Evolutionary conservation across 371 early-diverging fungal genomes (phyloP), one percentile per base, ranked within the genome.

Genomic region (Fennellomyces sp.): DNA sequence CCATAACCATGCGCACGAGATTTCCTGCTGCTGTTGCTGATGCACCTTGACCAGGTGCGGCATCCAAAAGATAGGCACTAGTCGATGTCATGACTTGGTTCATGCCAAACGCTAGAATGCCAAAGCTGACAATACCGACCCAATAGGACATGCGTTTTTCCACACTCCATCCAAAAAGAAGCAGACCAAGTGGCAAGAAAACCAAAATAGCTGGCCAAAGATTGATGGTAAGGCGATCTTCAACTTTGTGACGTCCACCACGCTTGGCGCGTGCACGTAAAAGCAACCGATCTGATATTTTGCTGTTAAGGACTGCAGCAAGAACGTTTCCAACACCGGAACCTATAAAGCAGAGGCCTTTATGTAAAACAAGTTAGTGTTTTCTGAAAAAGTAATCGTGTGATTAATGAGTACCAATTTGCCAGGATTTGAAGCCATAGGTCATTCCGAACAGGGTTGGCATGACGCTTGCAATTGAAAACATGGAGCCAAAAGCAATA

Each of bases 401-500:
- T n/a, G 7, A 41, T 41, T n/a, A 5, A 41, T 19, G 2, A 11
- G 2, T 52, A 61, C 67, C 67, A 63, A 59, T 76, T 47, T 73
- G 62, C 76, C 76, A 76, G 3, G 70, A 63, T 23, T 48, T 60
- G 31, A 76, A 70, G 7, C 70, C 70, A 54, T 80, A 80, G 10
- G 61, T 38, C 8, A 50, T 21, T 12, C 65, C 59, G 29, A 65
- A 76, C 13, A 66, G 30, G n/a, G 45, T 58, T 13, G 76, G 80
- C 5, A 76, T 65, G 35, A 76, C 72, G 0, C 72, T 72, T 57
- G 72, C 76, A 17, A 68, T 63, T 2, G 72, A 72, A 65, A 75
- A 79, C 76, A 76, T 75, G 28, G 61, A 52, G 8, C 73, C 82
- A 65, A 84, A 87, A 12, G 72, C 64, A 39, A 84, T 64, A 51